These are phyloP conservation scores for Globisporangium nunn DNA, from an alignment of 352 stramenopile genomes.

Conservation along the genomic window DNA sequence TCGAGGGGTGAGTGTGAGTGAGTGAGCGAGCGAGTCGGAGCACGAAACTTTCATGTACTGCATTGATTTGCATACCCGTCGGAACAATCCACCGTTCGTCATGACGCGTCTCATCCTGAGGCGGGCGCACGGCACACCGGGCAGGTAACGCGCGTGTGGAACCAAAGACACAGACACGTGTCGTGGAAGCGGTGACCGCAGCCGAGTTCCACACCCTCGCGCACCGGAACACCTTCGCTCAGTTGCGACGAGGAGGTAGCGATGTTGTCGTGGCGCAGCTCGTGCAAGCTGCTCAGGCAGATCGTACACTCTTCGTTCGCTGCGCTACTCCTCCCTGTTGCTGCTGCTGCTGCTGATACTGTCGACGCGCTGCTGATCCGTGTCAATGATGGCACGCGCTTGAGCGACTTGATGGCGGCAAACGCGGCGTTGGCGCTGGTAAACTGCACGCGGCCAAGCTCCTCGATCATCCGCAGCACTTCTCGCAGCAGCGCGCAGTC, in stretches of 20 bases:
- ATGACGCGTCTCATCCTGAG: not conserved
- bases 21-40: not conserved
- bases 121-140: constrained; percentile 38
- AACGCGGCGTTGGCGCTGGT: constrained; percentile 34
- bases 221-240: not conserved
- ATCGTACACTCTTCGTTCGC: constrained; percentile 37
- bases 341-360: not conserved
- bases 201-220: constrained; percentile 27
- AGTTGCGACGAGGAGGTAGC: not conserved
- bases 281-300: constrained; percentile 28
- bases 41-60: too few relatives aligned
- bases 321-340: not conserved
- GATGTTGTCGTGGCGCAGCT: constrained; percentile 9
- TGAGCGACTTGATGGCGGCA: constrained; percentile 35
- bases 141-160: constrained; percentile 52
- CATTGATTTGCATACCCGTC: too few relatives aligned
- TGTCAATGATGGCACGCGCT: constrained; percentile 14
- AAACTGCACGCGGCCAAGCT: constrained; percentile 45
- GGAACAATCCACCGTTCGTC: not conserved
- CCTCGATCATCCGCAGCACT: constrained; percentile 36
- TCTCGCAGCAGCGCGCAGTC: constrained; percentile 43
- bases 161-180: constrained; percentile 66
- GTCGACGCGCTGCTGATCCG: constrained; percentile 1
- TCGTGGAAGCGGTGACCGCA: constrained; percentile 77
- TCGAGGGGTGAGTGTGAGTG: constrained; percentile 12